Conservation (phyloP, 2,329 filamentous ascomycete species). For the Hypoxylon sp. region DNA sequence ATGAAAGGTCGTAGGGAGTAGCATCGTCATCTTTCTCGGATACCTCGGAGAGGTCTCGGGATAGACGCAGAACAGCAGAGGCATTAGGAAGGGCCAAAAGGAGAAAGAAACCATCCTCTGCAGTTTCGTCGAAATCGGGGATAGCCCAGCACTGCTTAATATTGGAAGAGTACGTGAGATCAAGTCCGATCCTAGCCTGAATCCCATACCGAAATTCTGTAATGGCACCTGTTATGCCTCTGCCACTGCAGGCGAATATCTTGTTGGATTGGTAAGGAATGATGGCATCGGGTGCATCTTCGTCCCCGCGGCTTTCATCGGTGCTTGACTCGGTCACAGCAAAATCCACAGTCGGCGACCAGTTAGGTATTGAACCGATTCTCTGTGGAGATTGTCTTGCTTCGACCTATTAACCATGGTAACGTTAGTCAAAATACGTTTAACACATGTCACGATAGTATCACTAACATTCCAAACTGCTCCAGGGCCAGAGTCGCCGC, state of each 20-base stretch:
- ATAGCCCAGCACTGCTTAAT: constrained; percentile 65
- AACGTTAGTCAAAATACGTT: constrained; percentile 15
- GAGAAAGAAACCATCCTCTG: constrained; percentile 50
- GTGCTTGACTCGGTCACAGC: constrained; percentile 52
- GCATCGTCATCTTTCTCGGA: constrained; percentile 52
- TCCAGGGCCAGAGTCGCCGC: constrained; percentile 80
- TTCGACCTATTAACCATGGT: constrained; percentile 52
- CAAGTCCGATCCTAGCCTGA: constrained; percentile 70
- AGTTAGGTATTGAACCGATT: constrained; percentile 70
- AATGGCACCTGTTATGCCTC: constrained; percentile 68
- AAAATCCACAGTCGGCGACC: constrained; percentile 67
- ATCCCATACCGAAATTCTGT: constrained; percentile 75
- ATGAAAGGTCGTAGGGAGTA: constrained; percentile 60
- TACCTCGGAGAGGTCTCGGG: constrained; percentile 57
- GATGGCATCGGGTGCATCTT: constrained; percentile 32
- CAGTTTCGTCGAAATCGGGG: constrained; percentile 35
- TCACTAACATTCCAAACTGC: constrained; percentile 73
- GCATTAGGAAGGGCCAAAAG: constrained; percentile 60
- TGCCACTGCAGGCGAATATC: constrained; percentile 73
- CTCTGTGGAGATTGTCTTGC: constrained; percentile 62
- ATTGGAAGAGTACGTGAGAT: constrained; percentile 59
- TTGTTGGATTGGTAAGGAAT: constrained; percentile 56
- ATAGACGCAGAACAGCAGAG: constrained; percentile 59
- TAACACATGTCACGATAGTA: neutral
- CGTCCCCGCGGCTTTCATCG: constrained; percentile 44